phyloP scores from a whole-genome alignment of 2,329 filamentous ascomycete genomes.

The Ascomycota sp. region DNA sequence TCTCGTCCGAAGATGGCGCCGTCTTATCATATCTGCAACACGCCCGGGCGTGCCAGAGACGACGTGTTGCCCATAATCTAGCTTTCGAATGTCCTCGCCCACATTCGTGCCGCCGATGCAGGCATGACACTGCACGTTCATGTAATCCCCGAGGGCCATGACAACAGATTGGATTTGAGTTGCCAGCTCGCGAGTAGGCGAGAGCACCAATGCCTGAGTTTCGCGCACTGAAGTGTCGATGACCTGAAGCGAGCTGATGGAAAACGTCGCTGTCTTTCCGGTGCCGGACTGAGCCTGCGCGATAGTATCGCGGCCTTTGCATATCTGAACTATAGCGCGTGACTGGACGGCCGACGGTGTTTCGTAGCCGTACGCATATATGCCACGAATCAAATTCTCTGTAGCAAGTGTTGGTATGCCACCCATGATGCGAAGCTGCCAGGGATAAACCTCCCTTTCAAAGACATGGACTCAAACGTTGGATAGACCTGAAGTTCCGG shows the following conservation, averaged over 20 bases:
- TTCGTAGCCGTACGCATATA: constrained; percentile 97
- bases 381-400: constrained; percentile 88
- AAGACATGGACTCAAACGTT: constrained; percentile 86
- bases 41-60: constrained; percentile 95
- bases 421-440: background rate
- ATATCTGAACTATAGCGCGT: constrained; percentile 94
- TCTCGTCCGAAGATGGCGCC: constrained; percentile 34
- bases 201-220: constrained; percentile 86
- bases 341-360: constrained; percentile 96
- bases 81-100: constrained; percentile 90
- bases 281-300: constrained; percentile 95
- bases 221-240: constrained; percentile 86
- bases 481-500: constrained; percentile 93
- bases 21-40: constrained; percentile 48
- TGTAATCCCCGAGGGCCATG: constrained; percentile 99
- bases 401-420: background rate
- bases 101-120: constrained; percentile 98
- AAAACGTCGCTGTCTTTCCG: constrained; percentile 92
- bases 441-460: constrained; percentile 42
- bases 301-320: constrained; percentile 97
- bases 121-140: constrained; percentile 98
- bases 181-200: constrained; percentile 86
- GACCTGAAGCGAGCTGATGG: constrained; percentile 87
- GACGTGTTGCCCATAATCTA: constrained; percentile 94
- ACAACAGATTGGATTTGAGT: constrained; percentile 98